Base-by-base conservation (phyloP, 1,284 basidiomycete genomes). In the Gastroboletus turbinatus region DNA sequence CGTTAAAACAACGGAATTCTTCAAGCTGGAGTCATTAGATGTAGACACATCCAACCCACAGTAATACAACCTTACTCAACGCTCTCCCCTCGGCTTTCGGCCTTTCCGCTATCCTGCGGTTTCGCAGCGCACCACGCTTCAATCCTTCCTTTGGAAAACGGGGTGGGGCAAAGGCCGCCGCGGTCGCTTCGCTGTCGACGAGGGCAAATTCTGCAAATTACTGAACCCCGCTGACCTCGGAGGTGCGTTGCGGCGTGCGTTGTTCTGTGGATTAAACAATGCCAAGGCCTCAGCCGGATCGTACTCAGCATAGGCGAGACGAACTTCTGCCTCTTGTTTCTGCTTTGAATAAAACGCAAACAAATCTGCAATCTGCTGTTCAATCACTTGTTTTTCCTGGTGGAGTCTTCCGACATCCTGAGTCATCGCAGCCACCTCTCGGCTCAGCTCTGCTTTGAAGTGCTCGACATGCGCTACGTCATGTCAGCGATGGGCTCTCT, bases 381-480 rank as follows among this genome's bases (percentile, higher is more conserved):
- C 88, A 23, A 93, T 75, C 14, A 73, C 75, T 64, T 88, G 87
- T 63, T 87, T 82, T 72, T 92, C 87, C 55, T 82, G 80, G 60
- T 90, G 84, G 50, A 93, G 75, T 36, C 82, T 80, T 43, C 83
- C 83, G 23, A 93, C 85, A 64, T 93, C 89, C 55, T 85, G 78
- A 0, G 85, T 84, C 83, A 92, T 89, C 35, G 78, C 76, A 54
- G 85, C 74, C 13, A 93, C 88, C 63, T 92, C 90, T 52, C 82
- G 81, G 40, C 84, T 81, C 29, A 94, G 75, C 63, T 92, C 86
- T 63, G 87, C 84, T 74, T 91, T 92, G 70, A 92, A 87, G 68
- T 92, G 87, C 61, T 93, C 89, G 46, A 94, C 85, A 63, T 94
- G 92, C 27, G 82, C 90, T 92, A 59, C 17, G 44, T 43, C 25